Evolutionary conservation across 129 eudicot species (phyloP).

Genomic region (Heracleum sosnowskyi): DNA sequence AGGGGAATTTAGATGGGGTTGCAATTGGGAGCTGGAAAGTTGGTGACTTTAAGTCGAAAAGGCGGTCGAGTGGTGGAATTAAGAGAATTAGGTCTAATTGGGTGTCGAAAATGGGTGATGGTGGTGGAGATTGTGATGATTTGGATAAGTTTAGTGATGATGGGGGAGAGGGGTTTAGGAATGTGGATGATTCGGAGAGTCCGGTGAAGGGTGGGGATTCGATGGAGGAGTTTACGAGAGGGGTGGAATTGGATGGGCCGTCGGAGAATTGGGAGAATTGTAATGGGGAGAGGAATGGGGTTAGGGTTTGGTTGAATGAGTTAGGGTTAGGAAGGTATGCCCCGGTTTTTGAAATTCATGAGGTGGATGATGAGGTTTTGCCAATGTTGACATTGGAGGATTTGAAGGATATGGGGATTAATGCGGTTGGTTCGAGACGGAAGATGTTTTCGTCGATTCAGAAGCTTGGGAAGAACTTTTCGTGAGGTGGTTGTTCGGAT

Average conservation of each 20-base stretch:
- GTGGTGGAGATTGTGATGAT: slow-evolving; percentile 4
- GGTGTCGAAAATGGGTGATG: slow-evolving; percentile 2
- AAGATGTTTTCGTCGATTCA: slow-evolving; percentile 33
- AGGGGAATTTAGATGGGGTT: slow-evolving; percentile 12
- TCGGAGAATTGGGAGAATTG: not conserved
- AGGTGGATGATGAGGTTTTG: slow-evolving; percentile 39
- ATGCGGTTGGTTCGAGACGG: slow-evolving; percentile 37
- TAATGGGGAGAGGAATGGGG: slow-evolving; percentile 17
- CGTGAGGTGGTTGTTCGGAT: not conserved
- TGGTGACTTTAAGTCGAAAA: slow-evolving; percentile 11
- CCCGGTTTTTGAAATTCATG: slow-evolving; percentile 37
- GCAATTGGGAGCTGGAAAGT: slow-evolving; percentile 26
- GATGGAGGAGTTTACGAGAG: not conserved
- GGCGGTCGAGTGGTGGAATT: not conserved
- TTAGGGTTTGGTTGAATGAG: slow-evolving; percentile 25
- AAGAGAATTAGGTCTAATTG: slow-evolving; percentile 20
- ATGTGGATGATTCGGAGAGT: slow-evolving; percentile 16
- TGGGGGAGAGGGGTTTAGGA: slow-evolving; percentile 17
- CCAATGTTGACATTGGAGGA: slow-evolving; percentile 30
- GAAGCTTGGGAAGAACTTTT: slow-evolving; percentile 21
- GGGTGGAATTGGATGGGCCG: not conserved
- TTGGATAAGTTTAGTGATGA: slow-evolving; percentile 2
- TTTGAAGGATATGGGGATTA: slow-evolving; percentile 43
- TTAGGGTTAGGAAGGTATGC: slow-evolving; percentile 26
- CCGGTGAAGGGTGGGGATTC: not conserved